Evolutionary conservation across 2,329 filamentous ascomycete species (phyloP), one percentile per base, ranked within the genome.

Genomic region (Hypoxylon sp.): DNA sequence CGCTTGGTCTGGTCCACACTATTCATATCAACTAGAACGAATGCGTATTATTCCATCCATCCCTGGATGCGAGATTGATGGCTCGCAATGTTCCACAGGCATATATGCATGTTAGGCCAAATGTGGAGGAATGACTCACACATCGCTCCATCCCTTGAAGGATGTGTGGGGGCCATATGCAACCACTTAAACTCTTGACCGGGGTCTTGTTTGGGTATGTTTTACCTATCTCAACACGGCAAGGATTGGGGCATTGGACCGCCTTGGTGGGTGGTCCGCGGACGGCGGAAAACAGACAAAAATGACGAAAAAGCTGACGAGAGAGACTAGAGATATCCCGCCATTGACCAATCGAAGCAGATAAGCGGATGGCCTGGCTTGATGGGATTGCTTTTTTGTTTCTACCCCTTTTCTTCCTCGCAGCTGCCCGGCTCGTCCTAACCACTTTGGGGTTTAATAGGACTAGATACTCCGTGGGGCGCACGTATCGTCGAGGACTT

Each of bases 341-440:
- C 53, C 57, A 73, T 73, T 70, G 70, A 34, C 68, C 50, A 72
- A 73, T 71, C 56, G 67, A 14, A 49, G 21, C 6, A 28, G 43
- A 41, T 6, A 14, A 19, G 9, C 28, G 14, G 6, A 7, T 19
- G 36, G 9, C 28, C 25, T 28, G n/a, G 25, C 25, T 10, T 14
- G 36, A n/a, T 51, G 1, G 9, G 49, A 3, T 45, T 56, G 59
- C 65, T 60, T 64, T 41, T 55, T 46, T 43, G 1, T 19, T 46
- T 45, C 34, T 21, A 45, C 50, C 32, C 30, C 17, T 43, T 43
- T 43, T 38, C 34, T 11, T 11, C 19, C 38, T 21, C 6, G 38
- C 38, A 43, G 28, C 36, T 36, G 9, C 19, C 55, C 28, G 49
- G 50, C 10, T 32, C 3, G 21, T 25, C 25, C 19, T 48, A 41